phyloP scores from a whole-genome alignment of 805 yeast species.

The Groenewaldozyma salmanticensis region DNA sequence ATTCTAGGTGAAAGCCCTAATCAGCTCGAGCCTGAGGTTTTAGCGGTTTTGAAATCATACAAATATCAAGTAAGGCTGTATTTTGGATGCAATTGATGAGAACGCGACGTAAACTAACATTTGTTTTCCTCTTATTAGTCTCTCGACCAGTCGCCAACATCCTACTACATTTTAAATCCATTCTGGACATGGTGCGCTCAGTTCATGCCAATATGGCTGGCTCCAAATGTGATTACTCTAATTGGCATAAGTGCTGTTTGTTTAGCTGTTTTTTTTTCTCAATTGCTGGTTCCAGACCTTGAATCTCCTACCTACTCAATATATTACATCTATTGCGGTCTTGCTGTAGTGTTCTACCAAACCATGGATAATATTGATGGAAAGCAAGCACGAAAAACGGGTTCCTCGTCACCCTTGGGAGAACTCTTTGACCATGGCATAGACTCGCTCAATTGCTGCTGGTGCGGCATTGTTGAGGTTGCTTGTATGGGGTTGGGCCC shows the following conservation, averaged over 20 bases:
- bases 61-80: slow-evolving; percentile 22
- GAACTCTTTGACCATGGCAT: slow-evolving; percentile 91
- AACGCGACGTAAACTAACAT: neutral
- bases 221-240: slow-evolving; percentile 86
- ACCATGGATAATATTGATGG: slow-evolving; percentile 98
- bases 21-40: slow-evolving; percentile 14
- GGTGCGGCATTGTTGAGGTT: slow-evolving; percentile 64
- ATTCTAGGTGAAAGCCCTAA: slow-evolving; percentile 9
- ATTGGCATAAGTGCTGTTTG: slow-evolving; percentile 66
- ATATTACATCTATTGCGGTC: slow-evolving; percentile 70
- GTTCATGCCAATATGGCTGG: slow-evolving; percentile 83
- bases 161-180: slow-evolving; percentile 68
- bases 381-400: slow-evolving; percentile 88
- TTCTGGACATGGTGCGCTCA: slow-evolving; percentile 77
- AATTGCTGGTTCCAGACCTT: slow-evolving; percentile 66
- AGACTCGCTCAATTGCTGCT: slow-evolving; percentile 66
- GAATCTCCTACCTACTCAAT: slow-evolving; percentile 53
- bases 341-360: slow-evolving; percentile 82
- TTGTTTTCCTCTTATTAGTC: slow-evolving; percentile 16
- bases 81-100: neutral
- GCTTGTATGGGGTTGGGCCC: slow-evolving; percentile 75
- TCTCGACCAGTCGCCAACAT: slow-evolving; percentile 74
- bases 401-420: slow-evolving; percentile 90
- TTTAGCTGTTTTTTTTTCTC: slow-evolving; percentile 49
- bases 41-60: slow-evolving; percentile 20